Conservation (phyloP, 2,329 filamentous ascomycete genomes). For the Lecanicillium sp. region DNA sequence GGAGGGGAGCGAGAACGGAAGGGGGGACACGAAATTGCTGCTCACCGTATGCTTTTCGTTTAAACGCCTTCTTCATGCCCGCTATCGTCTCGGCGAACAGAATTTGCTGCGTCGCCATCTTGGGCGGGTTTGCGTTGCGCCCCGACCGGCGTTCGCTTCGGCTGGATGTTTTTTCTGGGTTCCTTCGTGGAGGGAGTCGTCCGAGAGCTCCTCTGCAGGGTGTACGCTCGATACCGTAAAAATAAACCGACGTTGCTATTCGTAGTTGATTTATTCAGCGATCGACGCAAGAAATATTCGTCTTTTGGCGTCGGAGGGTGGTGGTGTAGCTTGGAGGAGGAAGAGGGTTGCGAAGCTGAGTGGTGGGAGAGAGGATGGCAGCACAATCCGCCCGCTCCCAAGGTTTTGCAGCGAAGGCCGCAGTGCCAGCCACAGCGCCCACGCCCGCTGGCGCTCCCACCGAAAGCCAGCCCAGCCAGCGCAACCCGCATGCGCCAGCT, state of each 20-base stretch:
- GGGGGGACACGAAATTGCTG: background rate
- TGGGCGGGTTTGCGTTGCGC: constrained; percentile 12
- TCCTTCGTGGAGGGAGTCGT: too few species aligned
- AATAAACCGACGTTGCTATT: background rate
- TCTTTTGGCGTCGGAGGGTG: constrained; percentile 1
- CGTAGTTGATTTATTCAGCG: background rate
- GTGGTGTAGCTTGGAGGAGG: constrained; percentile 1
- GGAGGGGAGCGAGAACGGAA: background rate
- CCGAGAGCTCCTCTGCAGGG: too few species aligned
- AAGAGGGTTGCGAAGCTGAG: background rate
- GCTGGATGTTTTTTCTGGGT: too few species aligned
- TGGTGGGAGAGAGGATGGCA: constrained; percentile 3
- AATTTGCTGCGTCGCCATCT: constrained; percentile 49
- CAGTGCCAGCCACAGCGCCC: too few species aligned
- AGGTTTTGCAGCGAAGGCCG: background rate
- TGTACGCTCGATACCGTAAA: background rate
- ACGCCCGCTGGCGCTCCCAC: too few species aligned
- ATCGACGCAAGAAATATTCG: background rate
- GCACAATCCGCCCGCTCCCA: constrained; percentile 2
- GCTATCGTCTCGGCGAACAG: constrained; percentile 61
- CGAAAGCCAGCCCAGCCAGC: background rate
- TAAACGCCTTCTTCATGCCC: constrained; percentile 62
- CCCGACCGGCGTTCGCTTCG: background rate
- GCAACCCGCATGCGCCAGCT: background rate
- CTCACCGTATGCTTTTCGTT: constrained; percentile 57